phyloP scores from a whole-genome alignment of 2,329 filamentous ascomycete species.

The Botryotinia globosa region DNA sequence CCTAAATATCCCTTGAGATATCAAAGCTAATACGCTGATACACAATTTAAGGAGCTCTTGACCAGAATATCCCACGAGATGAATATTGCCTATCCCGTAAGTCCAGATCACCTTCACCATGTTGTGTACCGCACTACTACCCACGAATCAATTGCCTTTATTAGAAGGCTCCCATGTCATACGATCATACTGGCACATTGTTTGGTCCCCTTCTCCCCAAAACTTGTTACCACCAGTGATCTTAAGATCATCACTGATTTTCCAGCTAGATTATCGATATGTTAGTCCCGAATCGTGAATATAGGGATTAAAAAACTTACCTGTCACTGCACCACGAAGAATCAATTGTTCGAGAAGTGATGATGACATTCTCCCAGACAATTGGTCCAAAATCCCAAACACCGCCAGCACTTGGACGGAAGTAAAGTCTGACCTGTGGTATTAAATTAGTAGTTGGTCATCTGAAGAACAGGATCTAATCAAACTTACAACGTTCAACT shows the following conservation, averaged over 20 bases:
- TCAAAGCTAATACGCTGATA: not conserved
- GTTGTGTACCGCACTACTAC: not conserved
- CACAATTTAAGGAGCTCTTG: not conserved
- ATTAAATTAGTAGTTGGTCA: not conserved
- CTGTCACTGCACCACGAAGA: not conserved
- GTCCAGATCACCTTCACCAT: not conserved
- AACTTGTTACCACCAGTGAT: not conserved
- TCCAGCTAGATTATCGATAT: not conserved
- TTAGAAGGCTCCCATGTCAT: not conserved
- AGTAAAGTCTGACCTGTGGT: slow-evolving; percentile 22
- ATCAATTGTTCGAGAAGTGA: not conserved
- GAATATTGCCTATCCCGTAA: not conserved
- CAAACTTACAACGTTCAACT: slow-evolving; percentile 1
- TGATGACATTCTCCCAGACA: slow-evolving; percentile 15
- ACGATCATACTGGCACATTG: not conserved
- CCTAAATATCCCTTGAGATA: not conserved
- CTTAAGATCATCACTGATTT: not conserved
- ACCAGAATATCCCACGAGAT: not conserved
- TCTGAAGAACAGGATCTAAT: not conserved
- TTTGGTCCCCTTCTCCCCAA: not conserved
- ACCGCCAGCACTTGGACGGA: not conserved
- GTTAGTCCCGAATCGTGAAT: not conserved
- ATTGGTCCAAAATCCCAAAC: slow-evolving; percentile 31
- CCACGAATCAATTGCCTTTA: not conserved
- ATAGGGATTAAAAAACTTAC: not conserved